phyloP scores from a whole-genome alignment of 148 eudicot genomes.

The Vaccinium corymbosum region DNA sequence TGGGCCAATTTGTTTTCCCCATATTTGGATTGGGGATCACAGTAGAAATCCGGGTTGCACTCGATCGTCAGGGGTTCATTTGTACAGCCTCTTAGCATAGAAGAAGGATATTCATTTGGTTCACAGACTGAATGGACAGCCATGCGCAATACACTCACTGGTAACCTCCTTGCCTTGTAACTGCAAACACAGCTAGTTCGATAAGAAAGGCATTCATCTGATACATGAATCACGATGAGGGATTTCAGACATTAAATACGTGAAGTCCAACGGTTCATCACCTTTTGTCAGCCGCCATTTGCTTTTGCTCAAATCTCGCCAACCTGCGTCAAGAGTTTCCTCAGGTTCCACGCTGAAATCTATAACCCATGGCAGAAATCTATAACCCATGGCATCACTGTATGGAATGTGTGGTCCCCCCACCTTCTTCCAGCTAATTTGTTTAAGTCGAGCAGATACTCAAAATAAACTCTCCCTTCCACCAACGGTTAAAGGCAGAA shows the following conservation, averaged over 20 bases:
- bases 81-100: constrained; percentile 93
- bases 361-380: constrained; percentile 99
- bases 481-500: constrained; percentile 66
- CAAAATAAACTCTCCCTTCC: constrained; percentile 91
- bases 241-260: constrained; percentile 89
- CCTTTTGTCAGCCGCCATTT: constrained; percentile 99
- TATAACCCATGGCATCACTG: constrained; percentile 98
- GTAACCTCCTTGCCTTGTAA: constrained; percentile 95
- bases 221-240: constrained; percentile 67
- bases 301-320: constrained; percentile 94
- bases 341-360: constrained; percentile 86
- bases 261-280: constrained; percentile 95
- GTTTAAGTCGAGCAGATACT: constrained; percentile 80
- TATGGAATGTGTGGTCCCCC: constrained; percentile 93
- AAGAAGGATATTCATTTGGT: constrained; percentile 96
- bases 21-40: constrained; percentile 65
- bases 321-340: constrained; percentile 56
- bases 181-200: constrained; percentile 95
- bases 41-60: constrained; percentile 95
- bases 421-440: constrained; percentile 91
- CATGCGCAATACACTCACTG: constrained; percentile 73
- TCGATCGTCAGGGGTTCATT: constrained; percentile 91
- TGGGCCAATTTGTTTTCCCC: not conserved
- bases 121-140: constrained; percentile 97
- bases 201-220: constrained; percentile 90